Conservation (phyloP, 1,139 yeast genomes). For the Suhomyces coccinellae region DNA sequence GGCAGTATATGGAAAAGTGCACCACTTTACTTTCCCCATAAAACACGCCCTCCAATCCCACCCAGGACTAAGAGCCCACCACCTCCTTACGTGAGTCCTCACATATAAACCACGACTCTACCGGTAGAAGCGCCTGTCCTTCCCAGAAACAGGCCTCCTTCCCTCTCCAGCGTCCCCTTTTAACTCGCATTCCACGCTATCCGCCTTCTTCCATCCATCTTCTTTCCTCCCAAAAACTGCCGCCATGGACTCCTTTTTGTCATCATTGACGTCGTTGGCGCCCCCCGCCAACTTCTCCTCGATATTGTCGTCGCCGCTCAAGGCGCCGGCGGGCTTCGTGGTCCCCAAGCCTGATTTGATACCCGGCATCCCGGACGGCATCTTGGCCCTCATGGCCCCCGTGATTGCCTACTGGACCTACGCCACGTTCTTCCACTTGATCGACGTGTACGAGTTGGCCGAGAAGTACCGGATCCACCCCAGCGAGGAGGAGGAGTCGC, state of each 20-base stretch:
- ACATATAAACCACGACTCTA: neutral
- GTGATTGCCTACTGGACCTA: constrained; percentile 81
- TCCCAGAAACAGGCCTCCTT: neutral
- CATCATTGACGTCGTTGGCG: constrained; percentile 4
- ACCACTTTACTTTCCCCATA: too few relatives aligned
- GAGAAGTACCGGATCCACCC: constrained; percentile 90
- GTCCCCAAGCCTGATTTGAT: constrained; percentile 43
- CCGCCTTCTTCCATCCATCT: neutral
- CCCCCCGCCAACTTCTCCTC: constrained; percentile 21
- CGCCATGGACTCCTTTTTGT: constrained; percentile 6
- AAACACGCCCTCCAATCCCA: too few relatives aligned
- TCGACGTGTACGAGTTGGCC: constrained; percentile 73
- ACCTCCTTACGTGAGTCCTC: too few relatives aligned
- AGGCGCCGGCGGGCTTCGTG: constrained; percentile 10
- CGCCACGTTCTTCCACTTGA: constrained; percentile 68
- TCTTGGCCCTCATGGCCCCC: constrained; percentile 72
- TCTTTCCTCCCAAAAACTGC: neutral
- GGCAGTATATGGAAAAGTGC: too few relatives aligned
- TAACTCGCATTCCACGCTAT: too few relatives aligned
- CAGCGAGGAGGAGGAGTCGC: constrained; percentile 71
- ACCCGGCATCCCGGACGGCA: constrained; percentile 67
- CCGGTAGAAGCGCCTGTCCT: neutral
- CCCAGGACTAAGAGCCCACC: too few relatives aligned
- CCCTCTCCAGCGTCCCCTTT: too few relatives aligned
- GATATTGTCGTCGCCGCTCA: constrained; percentile 19